Percentiles rank a stretch among this genome's conserved stretches.
Conservation (phyloP, 805 yeast species). For the Candida nitratophila region DNA sequence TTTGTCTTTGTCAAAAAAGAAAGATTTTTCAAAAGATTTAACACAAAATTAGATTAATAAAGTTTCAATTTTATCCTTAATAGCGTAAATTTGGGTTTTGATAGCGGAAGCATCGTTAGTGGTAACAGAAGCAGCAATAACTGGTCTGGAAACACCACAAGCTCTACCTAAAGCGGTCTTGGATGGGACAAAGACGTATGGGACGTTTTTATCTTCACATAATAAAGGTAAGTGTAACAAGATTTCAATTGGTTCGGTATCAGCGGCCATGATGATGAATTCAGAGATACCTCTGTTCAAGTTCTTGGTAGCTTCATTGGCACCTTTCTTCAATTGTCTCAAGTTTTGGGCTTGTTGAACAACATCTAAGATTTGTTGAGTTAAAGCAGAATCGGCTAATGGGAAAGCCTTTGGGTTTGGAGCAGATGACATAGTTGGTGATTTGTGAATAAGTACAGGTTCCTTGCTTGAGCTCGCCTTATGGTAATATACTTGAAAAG, state of each 20-base stretch:
- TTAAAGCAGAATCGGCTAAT: conserved; percentile 89
- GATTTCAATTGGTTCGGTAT: conserved; percentile 98
- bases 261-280: conserved; percentile 99
- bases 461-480: conserved; percentile 49
- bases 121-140: conserved; percentile 96
- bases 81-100: conserved; percentile 93
- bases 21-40: too few relatives aligned
- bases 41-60: conserved; percentile 62
- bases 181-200: conserved; percentile 97
- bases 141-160: conserved; percentile 99
- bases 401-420: conserved; percentile 99
- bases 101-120: conserved; percentile 97
- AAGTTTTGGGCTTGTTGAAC: conserved; percentile 96
- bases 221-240: conserved; percentile 93
- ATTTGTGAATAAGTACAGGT: conserved; percentile 24
- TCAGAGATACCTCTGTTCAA: conserved; percentile 99
- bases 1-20: neutral
- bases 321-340: conserved; percentile 99
- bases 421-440: conserved; percentile 59
- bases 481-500: conserved; percentile 3
- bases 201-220: conserved; percentile 99
- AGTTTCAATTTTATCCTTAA: conserved; percentile 98
- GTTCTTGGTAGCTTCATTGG: conserved; percentile 98
- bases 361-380: conserved; percentile 96
- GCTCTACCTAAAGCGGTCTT: conserved; percentile 99